Base-by-base conservation (phyloP, 176 grass and related monocot species). In the Areca catechu region DNA sequence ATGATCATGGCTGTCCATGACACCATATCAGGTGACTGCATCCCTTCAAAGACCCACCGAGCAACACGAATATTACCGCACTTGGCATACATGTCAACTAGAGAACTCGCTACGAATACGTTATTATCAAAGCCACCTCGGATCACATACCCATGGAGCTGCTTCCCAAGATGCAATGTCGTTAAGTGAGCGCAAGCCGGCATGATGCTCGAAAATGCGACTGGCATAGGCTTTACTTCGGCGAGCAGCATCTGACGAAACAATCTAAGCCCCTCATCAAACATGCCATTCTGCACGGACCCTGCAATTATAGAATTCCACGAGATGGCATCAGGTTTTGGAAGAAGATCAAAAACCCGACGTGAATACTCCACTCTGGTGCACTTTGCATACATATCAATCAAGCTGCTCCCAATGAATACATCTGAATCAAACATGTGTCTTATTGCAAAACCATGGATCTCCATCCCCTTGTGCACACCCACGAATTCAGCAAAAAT, bases 51-150 rank as follows among this genome's bases (percentile, higher is more conserved):
- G 19, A 89, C 27, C 15, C 17, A 18, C 2, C 62, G 81, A 53
- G 81, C 81, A 23, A 58, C 67, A 60, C 22, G 71, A 56, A 85
- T 50, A 30, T 79, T 74, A 19, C 86, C 81, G 75, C 81, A 89
- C 78, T 89, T 89, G 66, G 77, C 79, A 56, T 89, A 85, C 81
- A 85, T 89, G 27, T 85, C 81, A 72, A 89, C 71, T 5, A 89
- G 77, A 16, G 86, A 84, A 57, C 81, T 89, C 60, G 74, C 73
- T 56, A 89, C 57, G 24, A 89, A 89, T 15, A 69, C 17, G 30
- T 81, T 78, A 67, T 18, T 54, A 61, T 65, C 67, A 10, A 89
- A 84, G 20, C 56, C 67, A 53, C 74, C 57, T 52, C 56, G 25
- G 50, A 85, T 71, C 17, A 84, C 66, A 58, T 78, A 81, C 1